A percentile compares a stretch with the other conserved stretches of the same genome.
phyloP scores from a whole-genome alignment of 2,329 filamentous ascomycete species.

The Aspergillus sp. region DNA sequence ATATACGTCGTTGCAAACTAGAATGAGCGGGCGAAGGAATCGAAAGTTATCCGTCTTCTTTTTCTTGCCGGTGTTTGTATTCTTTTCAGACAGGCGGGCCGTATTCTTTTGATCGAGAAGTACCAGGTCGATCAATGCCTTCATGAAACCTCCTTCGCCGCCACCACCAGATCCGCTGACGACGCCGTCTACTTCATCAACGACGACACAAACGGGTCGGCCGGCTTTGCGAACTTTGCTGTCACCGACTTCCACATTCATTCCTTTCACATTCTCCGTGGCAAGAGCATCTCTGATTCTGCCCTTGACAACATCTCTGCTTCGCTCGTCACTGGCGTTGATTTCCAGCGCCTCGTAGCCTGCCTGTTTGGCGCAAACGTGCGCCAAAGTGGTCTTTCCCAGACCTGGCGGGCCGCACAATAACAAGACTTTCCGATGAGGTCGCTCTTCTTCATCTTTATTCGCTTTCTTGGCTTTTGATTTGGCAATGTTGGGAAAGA shows the following conservation, averaged over 20 bases:
- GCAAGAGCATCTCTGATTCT: conserved; percentile 87
- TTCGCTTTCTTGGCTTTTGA: conserved; percentile 50
- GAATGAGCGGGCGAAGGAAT: conserved; percentile 78
- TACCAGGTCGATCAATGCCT: conserved; percentile 87
- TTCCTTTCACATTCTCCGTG: conserved; percentile 84
- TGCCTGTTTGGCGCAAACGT: conserved; percentile 91
- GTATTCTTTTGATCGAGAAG: conserved; percentile 80
- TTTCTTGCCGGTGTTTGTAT: conserved; percentile 24
- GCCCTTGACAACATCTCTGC: conserved; percentile 81
- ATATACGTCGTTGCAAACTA: conserved; percentile 98
- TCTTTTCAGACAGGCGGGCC: conserved; percentile 24
- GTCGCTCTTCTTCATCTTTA: conserved; percentile 61
- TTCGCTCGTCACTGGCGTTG: conserved; percentile 95
- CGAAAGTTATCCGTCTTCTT: conserved; percentile 83
- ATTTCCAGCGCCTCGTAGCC: conserved; percentile 97
- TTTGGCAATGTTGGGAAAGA: conserved; percentile 74
- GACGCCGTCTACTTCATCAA: conserved; percentile 95
- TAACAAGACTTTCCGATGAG: conserved; percentile 81
- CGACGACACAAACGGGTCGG: conserved; percentile 84
- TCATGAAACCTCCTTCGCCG: conserved; percentile 92
- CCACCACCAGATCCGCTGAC: conserved; percentile 71
- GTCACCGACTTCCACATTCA: conserved; percentile 43
- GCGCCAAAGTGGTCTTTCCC: conserved; percentile 92
- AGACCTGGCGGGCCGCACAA: conserved; percentile 88
- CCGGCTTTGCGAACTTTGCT: conserved; percentile 64